phyloP scores from a whole-genome alignment of 1,284 basidiomycete species.

The Microbotryum scabiosae region DNA sequence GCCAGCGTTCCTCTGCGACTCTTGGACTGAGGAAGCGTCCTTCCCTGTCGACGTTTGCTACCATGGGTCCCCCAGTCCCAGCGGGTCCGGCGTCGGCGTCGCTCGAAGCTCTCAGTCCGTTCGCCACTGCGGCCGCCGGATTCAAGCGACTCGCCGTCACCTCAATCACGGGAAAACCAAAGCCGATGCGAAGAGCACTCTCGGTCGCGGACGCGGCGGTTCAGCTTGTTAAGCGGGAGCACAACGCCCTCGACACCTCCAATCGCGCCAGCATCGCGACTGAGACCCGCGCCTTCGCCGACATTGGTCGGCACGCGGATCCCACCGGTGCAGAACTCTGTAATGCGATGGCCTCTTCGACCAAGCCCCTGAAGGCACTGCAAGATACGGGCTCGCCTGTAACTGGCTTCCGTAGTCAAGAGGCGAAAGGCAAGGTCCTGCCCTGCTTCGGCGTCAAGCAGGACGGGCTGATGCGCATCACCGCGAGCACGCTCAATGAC shows the following conservation, averaged over 20 bases:
- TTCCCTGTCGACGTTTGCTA: not conserved
- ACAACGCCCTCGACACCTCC: slow-evolving; percentile 4
- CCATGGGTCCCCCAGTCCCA: not conserved
- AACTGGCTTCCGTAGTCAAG: slow-evolving; percentile 82
- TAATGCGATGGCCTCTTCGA: not conserved
- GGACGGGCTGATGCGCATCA: slow-evolving; percentile 90
- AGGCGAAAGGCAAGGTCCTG: slow-evolving; percentile 81
- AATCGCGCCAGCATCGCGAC: slow-evolving; percentile 3
- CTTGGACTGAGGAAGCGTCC: slow-evolving; percentile 12
- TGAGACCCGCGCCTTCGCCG: not conserved
- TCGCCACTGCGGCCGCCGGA: too few species aligned
- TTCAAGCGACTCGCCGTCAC: slow-evolving; percentile 18
- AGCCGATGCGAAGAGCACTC: slow-evolving; percentile 14
- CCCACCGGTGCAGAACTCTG: too few species aligned
- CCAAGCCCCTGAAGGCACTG: slow-evolving; percentile 4
- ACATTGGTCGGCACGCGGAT: too few species aligned
- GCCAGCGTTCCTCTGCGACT: slow-evolving; percentile 2
- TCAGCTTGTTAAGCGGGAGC: slow-evolving; percentile 4
- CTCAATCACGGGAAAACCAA: slow-evolving; percentile 20
- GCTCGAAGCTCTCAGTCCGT: too few species aligned
- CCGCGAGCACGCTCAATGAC: slow-evolving; percentile 61
- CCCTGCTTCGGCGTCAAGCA: slow-evolving; percentile 89
- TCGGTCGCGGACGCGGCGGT: slow-evolving; percentile 27
- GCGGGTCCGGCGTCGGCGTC: slow-evolving; percentile 9
- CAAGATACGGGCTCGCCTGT: slow-evolving; percentile 37